Conservation (phyloP, 208 protist genomes). For the Naegleria lovaniensis region DNA sequence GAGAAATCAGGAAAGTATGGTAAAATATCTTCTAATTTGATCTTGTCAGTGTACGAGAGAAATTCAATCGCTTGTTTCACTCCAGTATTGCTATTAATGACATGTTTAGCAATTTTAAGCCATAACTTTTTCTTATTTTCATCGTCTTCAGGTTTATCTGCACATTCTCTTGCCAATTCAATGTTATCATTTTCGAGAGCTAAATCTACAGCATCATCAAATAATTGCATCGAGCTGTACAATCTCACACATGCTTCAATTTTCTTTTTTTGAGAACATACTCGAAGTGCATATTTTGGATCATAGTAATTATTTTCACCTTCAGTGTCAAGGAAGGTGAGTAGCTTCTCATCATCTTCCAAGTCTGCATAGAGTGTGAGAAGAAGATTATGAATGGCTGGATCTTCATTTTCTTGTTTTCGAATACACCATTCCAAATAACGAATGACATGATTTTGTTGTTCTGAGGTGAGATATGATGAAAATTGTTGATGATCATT, state of each 20-base stretch:
- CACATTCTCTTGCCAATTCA: conserved; percentile 57
- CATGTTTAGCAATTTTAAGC: conserved; percentile 73
- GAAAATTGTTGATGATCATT: not conserved
- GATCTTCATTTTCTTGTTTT: conserved; percentile 65
- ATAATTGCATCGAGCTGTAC: conserved; percentile 78
- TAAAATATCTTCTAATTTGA: conserved; percentile 90
- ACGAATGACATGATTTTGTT: conserved; percentile 77
- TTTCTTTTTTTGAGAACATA: conserved; percentile 67
- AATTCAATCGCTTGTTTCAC: conserved; percentile 66
- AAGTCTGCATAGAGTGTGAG: conserved; percentile 74
- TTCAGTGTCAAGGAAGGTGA: conserved; percentile 59
- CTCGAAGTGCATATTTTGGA: conserved; percentile 75
- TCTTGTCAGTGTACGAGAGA: conserved; percentile 56
- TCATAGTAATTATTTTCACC: conserved; percentile 56
- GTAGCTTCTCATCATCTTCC: conserved; percentile 59
- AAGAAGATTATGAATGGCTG: conserved; percentile 85
- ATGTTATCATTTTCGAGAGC: conserved; percentile 65
- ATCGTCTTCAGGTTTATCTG: conserved; percentile 59
- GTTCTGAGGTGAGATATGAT: conserved; percentile 41
- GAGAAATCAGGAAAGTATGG: conserved; percentile 79
- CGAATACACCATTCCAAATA: conserved; percentile 79
- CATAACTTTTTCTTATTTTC: conserved; percentile 76
- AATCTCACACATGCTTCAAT: conserved; percentile 71
- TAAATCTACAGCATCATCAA: conserved; percentile 83
- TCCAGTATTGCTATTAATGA: conserved; percentile 64